Percentiles rank a stretch among this genome's conserved stretches.
Evolutionary conservation across 179 eudicot species (phyloP).

Genomic region (Camellia oleifera): DNA sequence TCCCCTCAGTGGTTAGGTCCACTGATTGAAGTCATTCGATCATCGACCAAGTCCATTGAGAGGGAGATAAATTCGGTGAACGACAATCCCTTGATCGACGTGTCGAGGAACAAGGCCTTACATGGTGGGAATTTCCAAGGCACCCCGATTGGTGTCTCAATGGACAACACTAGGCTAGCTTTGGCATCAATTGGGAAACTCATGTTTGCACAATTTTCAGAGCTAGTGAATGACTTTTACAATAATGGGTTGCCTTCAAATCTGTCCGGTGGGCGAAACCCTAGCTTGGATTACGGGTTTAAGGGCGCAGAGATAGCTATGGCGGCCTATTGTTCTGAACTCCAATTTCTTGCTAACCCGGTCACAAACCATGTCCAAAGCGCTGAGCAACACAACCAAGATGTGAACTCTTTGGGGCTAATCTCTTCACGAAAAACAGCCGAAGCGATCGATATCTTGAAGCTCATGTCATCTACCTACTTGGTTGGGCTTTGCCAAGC

Average conservation of each 20-base stretch:
- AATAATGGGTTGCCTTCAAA: constrained; percentile 38
- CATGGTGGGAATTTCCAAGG: constrained; percentile 55
- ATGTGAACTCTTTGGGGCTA: constrained; percentile 34
- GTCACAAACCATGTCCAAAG: constrained; percentile 38
- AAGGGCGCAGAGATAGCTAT: constrained; percentile 38
- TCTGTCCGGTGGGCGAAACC: constrained; percentile 33
- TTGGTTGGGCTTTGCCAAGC: constrained; percentile 28
- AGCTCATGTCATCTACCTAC: constrained; percentile 22
- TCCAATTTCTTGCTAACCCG: constrained; percentile 33
- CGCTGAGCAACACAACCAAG: constrained; percentile 36
- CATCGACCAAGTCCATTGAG: constrained; percentile 43
- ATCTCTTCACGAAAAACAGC: constrained; percentile 35
- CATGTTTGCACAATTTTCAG: constrained; percentile 49
- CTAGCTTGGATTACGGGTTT: constrained; percentile 34
- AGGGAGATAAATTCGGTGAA: constrained; percentile 49
- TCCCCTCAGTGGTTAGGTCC: constrained; percentile 57
- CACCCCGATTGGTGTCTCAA: constrained; percentile 48
- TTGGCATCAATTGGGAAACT: constrained; percentile 44
- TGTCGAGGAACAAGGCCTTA: constrained; percentile 43
- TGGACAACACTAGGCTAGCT: constrained; percentile 44
- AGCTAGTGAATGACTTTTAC: constrained; percentile 40
- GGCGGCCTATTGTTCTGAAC: constrained; percentile 37
- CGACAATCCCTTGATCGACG: constrained; percentile 49
- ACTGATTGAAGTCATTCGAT: constrained; percentile 40
- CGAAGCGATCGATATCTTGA: constrained; percentile 28